Evolutionary conservation across 2,329 filamentous ascomycete genomes (phyloP).

Genomic region (Lachnellula suecica): DNA sequence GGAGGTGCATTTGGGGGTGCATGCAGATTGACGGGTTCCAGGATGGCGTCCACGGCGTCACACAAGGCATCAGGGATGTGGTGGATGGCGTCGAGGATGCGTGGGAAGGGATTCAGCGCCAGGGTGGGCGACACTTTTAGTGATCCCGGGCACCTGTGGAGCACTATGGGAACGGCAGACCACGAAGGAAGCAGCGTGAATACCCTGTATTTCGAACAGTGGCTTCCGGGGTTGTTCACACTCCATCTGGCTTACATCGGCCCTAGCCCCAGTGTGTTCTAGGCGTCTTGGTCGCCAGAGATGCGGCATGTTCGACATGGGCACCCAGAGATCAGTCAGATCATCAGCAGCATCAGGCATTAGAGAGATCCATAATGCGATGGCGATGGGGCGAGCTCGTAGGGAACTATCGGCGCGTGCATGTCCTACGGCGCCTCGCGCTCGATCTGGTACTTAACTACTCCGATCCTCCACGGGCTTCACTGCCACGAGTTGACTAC

Average conservation of each 20-base stretch:
- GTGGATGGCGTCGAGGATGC: background rate
- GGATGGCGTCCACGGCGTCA: conserved; percentile 1
- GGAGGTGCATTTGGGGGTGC: background rate
- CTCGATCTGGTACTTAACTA: background rate
- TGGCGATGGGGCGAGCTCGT: conserved; percentile 1
- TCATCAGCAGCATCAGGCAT: background rate
- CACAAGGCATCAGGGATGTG: background rate
- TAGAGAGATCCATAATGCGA: background rate
- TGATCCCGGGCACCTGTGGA: background rate
- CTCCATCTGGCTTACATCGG: background rate
- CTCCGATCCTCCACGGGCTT: background rate
- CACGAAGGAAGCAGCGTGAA: background rate
- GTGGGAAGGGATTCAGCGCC: background rate
- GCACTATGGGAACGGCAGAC: background rate
- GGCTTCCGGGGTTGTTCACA: background rate
- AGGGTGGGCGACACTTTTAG: background rate
- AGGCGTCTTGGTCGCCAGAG: background rate
- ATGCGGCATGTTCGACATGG: background rate
- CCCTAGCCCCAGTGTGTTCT: background rate
- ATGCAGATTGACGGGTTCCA: background rate
- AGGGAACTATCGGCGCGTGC: conserved; percentile 1
- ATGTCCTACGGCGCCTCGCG: background rate
- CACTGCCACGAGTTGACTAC: background rate
- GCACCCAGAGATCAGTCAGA: background rate
- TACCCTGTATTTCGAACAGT: background rate